phyloP scores from a whole-genome alignment of 2,329 filamentous ascomycete species.

The Fonsecaea erecta region DNA sequence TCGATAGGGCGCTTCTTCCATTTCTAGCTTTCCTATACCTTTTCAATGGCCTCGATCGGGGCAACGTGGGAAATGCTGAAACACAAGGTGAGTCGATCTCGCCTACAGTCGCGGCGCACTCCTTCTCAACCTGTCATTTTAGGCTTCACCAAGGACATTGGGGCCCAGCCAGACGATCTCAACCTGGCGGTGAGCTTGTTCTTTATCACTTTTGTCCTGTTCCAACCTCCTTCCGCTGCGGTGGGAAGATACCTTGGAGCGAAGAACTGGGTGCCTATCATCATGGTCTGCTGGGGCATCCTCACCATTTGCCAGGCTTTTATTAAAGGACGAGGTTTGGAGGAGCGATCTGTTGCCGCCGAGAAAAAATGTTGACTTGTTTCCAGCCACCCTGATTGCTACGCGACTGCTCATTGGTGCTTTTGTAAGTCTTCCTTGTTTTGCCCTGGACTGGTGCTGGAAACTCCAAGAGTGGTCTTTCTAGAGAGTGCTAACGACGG shows the following conservation, averaged over 20 bases:
- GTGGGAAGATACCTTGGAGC: constrained; percentile 51
- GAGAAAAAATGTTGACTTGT: constrained; percentile 35
- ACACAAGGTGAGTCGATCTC: constrained; percentile 44
- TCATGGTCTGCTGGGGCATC: constrained; percentile 60
- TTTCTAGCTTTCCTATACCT: constrained; percentile 59
- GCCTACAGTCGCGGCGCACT: not conserved
- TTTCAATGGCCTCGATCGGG: constrained; percentile 59
- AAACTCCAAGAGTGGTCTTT: not conserved
- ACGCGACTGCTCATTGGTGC: constrained; percentile 42
- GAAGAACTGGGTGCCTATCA: constrained; percentile 60
- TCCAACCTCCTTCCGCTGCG: constrained; percentile 61
- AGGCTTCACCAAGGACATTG: constrained; percentile 60
- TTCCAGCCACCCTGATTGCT: constrained; percentile 27
- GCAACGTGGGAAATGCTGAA: constrained; percentile 61
- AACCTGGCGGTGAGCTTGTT: constrained; percentile 63
- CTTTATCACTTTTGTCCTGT: constrained; percentile 63
- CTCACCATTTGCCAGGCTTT: constrained; percentile 55
- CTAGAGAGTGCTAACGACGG: not conserved
- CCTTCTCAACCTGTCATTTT: constrained; percentile 42
- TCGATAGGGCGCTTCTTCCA: constrained; percentile 57
- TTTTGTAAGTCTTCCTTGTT: constrained; percentile 16
- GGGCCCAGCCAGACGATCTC: constrained; percentile 57
- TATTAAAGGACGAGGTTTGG: constrained; percentile 53
- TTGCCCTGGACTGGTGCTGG: not conserved
- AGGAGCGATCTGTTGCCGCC: constrained; percentile 44